Evolutionary conservation across 139 green algal genomes (phyloP), one percentile per base, ranked within the genome.

Genomic region (Ostreobium quekettii): DNA sequence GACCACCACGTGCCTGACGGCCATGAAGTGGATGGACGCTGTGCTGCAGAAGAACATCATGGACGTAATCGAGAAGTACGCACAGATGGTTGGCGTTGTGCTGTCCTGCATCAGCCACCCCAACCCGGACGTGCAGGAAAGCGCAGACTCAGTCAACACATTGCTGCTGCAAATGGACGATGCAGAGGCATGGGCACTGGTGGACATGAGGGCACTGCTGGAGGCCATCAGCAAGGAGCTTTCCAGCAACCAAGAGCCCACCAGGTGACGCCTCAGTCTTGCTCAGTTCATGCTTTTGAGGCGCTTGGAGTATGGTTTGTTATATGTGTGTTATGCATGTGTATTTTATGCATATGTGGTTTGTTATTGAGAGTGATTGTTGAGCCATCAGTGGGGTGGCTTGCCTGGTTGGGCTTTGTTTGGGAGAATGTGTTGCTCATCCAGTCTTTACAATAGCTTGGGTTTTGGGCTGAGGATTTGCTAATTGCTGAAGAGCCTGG

Each of bases 1-100:
- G 37, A 87, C 92, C 64, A 80, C 85, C 58, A 94, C 80, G 0
- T 83, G 81, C 33, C 81, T 93, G 32, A 96, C 89, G 1, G 85
- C 86, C 6, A 70, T 97, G 58, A 80, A 83, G 37, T 97, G 90
- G 90, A 69, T 85, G 48, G 78, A 81, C 56, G 36, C 47, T 26
- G 38, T 96, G 73, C 80, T 96, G 31, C 76, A 75, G 63, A 67
- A 85, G 48, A 85, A 74, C 8, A 71, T 71, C 2, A 48, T 46
- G 1, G 69, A 85, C 74, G 74, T 97, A 62, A 67, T 89, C 66
- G 78, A 70, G 1, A 82, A 87, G 46, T 90, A 91, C 53, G 81
- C 83, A 11, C 61, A 77, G 38, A 80, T 97, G 5, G 80, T 97
- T 48, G 76, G 69, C 1, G 84, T 85, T 7, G 80, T 96, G 38